Evolutionary conservation across 2,329 filamentous ascomycete species (phyloP).

Genomic region (Grosmannia huntii): DNA sequence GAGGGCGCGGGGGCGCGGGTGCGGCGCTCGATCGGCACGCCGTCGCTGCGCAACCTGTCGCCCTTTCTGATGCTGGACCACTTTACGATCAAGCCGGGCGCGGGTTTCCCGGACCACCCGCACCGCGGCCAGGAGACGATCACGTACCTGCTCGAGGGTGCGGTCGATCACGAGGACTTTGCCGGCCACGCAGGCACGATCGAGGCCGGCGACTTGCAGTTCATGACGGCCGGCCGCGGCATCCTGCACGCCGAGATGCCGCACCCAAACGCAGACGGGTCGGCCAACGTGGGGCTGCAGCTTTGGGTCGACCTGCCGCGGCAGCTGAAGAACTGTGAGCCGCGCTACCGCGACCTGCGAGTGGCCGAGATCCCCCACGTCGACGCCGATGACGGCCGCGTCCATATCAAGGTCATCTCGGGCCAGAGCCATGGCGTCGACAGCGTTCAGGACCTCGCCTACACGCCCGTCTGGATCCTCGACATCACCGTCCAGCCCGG

Average conservation of each 20-base stretch:
- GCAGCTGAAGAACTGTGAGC: slow-evolving; percentile 75
- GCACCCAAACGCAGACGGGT: slow-evolving; percentile 60
- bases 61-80: slow-evolving; percentile 97
- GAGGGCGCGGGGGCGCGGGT: slow-evolving; percentile 84
- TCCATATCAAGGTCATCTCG: slow-evolving; percentile 80
- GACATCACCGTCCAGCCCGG: slow-evolving; percentile 74
- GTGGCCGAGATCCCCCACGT: slow-evolving; percentile 67
- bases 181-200: slow-evolving; percentile 77
- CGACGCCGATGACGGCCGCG: slow-evolving; percentile 58
- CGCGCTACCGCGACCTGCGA: slow-evolving; percentile 76
- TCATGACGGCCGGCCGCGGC: slow-evolving; percentile 89
- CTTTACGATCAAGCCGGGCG: slow-evolving; percentile 66
- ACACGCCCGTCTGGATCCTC: slow-evolving; percentile 94
- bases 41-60: slow-evolving; percentile 70
- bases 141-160: slow-evolving; percentile 78
- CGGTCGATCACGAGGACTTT: slow-evolving; percentile 86
- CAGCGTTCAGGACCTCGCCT: slow-evolving; percentile 73
- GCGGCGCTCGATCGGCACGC: slow-evolving; percentile 74
- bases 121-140: slow-evolving; percentile 75
- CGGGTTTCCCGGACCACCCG: slow-evolving; percentile 85
- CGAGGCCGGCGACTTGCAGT: slow-evolving; percentile 78
- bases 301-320: slow-evolving; percentile 88
- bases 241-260: slow-evolving; percentile 98
- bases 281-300: slow-evolving; percentile 75
- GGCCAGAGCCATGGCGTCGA: slow-evolving; percentile 76